These are phyloP conservation scores for Scedosporium aurantiacum DNA, from an alignment of 2,329 filamentous ascomycete genomes.

Conservation along the genomic window DNA sequence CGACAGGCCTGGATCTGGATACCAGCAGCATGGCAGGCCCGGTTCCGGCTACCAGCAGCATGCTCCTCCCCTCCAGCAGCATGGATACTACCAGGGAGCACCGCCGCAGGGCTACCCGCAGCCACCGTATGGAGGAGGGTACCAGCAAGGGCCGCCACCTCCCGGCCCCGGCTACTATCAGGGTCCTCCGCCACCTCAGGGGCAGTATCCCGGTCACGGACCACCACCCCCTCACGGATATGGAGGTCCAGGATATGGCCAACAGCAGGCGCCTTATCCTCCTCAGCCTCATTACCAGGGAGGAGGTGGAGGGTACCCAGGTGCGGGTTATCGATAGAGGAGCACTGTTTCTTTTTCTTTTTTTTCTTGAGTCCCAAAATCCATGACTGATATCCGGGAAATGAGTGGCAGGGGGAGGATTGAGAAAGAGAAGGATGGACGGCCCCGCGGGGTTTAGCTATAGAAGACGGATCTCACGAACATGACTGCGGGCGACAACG, in stretches of 20 bases:
- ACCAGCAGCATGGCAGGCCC: too few relatives aligned
- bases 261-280: not conserved
- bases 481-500: not conserved
- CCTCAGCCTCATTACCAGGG: conserved; percentile 3
- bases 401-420: too few relatives aligned
- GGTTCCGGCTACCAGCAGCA: too few relatives aligned
- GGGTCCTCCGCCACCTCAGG: not conserved
- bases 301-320: not conserved
- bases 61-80: too few relatives aligned
- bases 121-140: conserved; percentile 7
- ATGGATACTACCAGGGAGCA: too few relatives aligned
- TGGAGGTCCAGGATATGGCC: not conserved
- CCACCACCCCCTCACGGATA: not conserved
- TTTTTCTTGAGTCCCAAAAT: not conserved
- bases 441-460: not conserved
- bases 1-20: too few relatives aligned
- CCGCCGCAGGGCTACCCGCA: conserved; percentile 1
- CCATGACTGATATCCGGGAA: too few relatives aligned
- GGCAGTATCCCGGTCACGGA: not conserved
- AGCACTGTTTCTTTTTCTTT: not conserved
- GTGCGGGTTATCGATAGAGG: not conserved
- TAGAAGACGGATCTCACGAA: not conserved
- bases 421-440: not conserved
- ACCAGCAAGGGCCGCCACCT: not conserved
- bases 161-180: not conserved